Evolutionary conservation across 2,329 filamentous ascomycete species (phyloP).

Genomic region (Fusarium avenaceum): DNA sequence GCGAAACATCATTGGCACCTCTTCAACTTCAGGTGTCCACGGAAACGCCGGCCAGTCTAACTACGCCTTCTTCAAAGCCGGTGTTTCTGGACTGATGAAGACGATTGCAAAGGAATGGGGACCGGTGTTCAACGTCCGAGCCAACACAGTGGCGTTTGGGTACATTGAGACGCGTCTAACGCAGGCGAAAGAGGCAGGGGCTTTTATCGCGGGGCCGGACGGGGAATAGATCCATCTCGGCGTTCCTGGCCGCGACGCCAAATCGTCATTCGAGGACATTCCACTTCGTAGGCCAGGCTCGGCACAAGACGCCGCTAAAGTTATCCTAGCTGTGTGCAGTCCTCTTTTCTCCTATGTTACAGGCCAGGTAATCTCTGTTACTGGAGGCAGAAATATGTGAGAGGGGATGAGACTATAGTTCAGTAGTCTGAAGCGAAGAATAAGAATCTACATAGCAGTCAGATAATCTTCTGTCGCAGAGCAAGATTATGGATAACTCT

Average conservation of each 20-base stretch:
- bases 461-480: too few species aligned
- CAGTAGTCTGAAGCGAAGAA: too few species aligned
- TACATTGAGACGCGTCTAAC: conserved; percentile 3
- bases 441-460: too few species aligned
- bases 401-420: too few species aligned
- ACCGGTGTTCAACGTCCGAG: conserved; percentile 1
- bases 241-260: neutral
- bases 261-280: neutral
- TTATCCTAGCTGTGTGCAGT: neutral
- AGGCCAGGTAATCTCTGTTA: neutral
- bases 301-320: neutral
- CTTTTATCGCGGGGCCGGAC: neutral
- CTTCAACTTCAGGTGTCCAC: neutral
- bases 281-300: neutral
- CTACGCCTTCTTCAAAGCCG: neutral
- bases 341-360: conserved; percentile 2
- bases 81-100: neutral
- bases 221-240: neutral
- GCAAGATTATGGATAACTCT: too few species aligned
- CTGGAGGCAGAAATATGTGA: conserved; percentile 3
- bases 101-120: conserved; percentile 82
- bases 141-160: conserved; percentile 5
- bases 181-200: neutral
- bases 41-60: neutral
- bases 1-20: neutral